Evolutionary conservation across 352 stramenopile species (phyloP).

Genomic region (Hyaloperonospora arabidopsidis): DNA sequence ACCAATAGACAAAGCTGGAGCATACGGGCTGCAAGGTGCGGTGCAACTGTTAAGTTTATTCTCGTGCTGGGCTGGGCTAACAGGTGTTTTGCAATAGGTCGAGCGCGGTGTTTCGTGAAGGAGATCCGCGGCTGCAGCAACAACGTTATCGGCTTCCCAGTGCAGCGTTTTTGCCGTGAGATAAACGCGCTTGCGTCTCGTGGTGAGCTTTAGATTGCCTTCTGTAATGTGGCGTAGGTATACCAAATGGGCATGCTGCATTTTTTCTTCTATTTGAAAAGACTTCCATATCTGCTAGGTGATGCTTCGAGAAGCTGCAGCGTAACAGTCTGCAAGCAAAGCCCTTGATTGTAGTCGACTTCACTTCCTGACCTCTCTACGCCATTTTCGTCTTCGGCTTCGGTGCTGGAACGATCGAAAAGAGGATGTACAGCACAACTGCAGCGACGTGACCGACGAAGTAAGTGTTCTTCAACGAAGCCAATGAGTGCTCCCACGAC

Average conservation of each 20-base stretch:
- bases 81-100: conserved; percentile 13
- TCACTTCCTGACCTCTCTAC: conserved; percentile 17
- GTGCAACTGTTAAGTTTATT: not conserved
- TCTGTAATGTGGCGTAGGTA: not conserved
- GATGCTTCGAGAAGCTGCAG: not conserved
- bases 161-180: conserved; percentile 72
- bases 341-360: conserved; percentile 8
- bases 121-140: conserved; percentile 85
- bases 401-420: conserved; percentile 50
- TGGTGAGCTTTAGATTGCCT: conserved; percentile 32
- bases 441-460: conserved; percentile 61
- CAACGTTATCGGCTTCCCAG: conserved; percentile 87
- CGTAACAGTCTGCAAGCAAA: conserved; percentile 13
- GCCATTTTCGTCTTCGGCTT: conserved; percentile 52
- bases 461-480: conserved; percentile 58
- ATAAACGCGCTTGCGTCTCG: conserved; percentile 33
- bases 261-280: conserved; percentile 18
- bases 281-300: no score
- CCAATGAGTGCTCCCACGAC: conserved; percentile 60
- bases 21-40: conserved; percentile 85
- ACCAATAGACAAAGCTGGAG: conserved; percentile 89
- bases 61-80: not conserved
- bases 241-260: conserved; percentile 8
- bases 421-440: conserved; percentile 58
- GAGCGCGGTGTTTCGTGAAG: conserved; percentile 70